phyloP scores from a whole-genome alignment of 352 stramenopile species.

The Elongisporangium undulatum region DNA sequence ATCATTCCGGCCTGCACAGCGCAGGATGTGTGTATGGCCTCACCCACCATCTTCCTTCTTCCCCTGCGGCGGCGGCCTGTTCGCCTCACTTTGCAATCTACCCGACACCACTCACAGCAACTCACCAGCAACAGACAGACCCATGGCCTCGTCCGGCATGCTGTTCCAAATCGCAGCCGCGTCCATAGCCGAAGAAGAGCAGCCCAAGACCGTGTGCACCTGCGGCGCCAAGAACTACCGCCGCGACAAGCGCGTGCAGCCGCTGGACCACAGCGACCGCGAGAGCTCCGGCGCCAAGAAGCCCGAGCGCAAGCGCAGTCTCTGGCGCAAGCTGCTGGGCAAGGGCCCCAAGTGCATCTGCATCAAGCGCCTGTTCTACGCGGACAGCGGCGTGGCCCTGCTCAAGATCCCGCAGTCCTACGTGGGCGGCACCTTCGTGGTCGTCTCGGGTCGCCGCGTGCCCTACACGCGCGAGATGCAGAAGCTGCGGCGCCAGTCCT shows the following conservation, averaged over 20 bases:
- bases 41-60: too few relatives aligned
- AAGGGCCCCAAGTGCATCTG: constrained; percentile 58
- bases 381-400: constrained; percentile 8
- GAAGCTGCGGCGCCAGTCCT: constrained; percentile 30
- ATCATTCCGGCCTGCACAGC: too few relatives aligned
- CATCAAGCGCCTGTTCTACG: constrained; percentile 8
- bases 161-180: too few relatives aligned
- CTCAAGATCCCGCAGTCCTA: constrained; percentile 44
- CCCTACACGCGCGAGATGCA: constrained; percentile 53
- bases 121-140: too few relatives aligned
- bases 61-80: too few relatives aligned
- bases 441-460: constrained; percentile 44
- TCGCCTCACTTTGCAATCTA: too few relatives aligned
- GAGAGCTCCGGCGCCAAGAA: constrained; percentile 5
- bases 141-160: too few relatives aligned
- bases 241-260: constrained; percentile 3
- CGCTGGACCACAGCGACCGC: constrained; percentile 5
- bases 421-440: constrained; percentile 31
- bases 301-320: constrained; percentile 32
- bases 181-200: too few relatives aligned
- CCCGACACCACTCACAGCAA: too few relatives aligned
- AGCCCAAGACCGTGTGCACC: constrained; percentile 5
- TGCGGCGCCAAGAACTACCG: constrained; percentile 16
- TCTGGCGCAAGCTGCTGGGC: constrained; percentile 52
- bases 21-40: too few relatives aligned